These are phyloP conservation scores for Dictyostelium brefeldianum DNA, from an alignment of 78 protist species.

Conservation along the genomic window DNA sequence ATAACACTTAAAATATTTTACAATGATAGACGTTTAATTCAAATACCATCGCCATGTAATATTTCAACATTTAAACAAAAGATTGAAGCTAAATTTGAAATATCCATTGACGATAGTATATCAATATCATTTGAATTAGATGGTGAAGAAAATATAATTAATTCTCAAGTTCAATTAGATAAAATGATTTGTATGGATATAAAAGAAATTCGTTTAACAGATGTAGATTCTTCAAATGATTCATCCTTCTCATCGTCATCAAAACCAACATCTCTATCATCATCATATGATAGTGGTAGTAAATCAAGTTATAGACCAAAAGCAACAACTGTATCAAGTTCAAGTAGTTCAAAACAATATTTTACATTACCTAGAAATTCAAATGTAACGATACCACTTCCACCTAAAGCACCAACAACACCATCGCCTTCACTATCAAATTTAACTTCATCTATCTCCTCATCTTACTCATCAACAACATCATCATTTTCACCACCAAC, in stretches of 20 bases:
- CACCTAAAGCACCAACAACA: neutral
- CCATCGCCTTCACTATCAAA: conserved; percentile 2
- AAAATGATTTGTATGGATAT: conserved; percentile 22
- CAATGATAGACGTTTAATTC: conserved; percentile 49
- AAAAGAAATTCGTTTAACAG: neutral
- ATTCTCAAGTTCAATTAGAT: conserved; percentile 13
- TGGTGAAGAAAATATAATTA: neutral
- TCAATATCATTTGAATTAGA: conserved; percentile 1
- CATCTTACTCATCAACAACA: neutral
- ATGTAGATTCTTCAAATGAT: neutral
- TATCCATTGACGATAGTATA: neutral
- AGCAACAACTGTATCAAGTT: neutral
- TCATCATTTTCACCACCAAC: neutral
- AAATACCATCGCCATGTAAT: conserved; percentile 25
- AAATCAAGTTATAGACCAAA: neutral
- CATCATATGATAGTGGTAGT: neutral
- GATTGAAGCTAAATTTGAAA: conserved; percentile 44
- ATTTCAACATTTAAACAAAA: conserved; percentile 24
- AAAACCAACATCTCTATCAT: neutral
- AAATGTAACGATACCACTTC: neutral
- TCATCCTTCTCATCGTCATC: neutral
- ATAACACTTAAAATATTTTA: conserved; percentile 41
- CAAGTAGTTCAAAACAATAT: neutral
- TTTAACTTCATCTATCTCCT: neutral
- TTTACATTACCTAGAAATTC: neutral